Base-by-base conservation (phyloP, 495 filamentous ascomycete species). In the Penicillium roqueforti region DNA sequence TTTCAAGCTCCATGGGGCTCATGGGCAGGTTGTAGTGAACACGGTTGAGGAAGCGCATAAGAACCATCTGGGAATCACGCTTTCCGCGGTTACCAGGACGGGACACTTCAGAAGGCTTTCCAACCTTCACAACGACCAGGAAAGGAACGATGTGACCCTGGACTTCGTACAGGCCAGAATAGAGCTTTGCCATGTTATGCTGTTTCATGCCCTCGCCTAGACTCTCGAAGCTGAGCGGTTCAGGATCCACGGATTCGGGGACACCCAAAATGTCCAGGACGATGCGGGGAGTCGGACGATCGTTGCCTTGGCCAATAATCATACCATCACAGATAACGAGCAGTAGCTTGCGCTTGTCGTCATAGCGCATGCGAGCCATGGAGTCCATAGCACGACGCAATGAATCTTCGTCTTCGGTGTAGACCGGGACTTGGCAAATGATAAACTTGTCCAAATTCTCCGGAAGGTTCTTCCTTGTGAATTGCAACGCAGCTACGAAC, bases 171-270 rank as follows among this genome's bases (percentile, higher is more conserved):
- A 99, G 76, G 58, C 93, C 93, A 31, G 92, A 97, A 76, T 97
- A 99, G 45, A 97, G 83, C 68, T 99, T 99, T 62, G 87, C 95
- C 91, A 97, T 97, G 68, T 99, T 99, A 77, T 97, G 95, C 70
- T 96, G 93, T 70, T 91, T 95, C 76, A 88, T 85, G 61, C 93
- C 95, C 72, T 97, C 92, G 47, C 93, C 93, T 40, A 99, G 78
- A 66, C 88, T 93, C 68, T 99, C 92, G 64, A 97, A 99, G 80
- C 91, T 96, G 43, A 99, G 78, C 3, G 93, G 91, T 68, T 97
- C 92, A n/a, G 93, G 93, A 65, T 99, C 93, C 3, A 96, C 86
- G 14, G 83, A 87, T 56, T 97, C 92, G 14, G 90, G 84, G 14
- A 99, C 93, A 59, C 95, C 93, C 20, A 99, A 75, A 69, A 99